These are phyloP conservation scores for Liquidambar formosana DNA, from an alignment of 164 flowering plant genomes.

Conservation along the genomic window DNA sequence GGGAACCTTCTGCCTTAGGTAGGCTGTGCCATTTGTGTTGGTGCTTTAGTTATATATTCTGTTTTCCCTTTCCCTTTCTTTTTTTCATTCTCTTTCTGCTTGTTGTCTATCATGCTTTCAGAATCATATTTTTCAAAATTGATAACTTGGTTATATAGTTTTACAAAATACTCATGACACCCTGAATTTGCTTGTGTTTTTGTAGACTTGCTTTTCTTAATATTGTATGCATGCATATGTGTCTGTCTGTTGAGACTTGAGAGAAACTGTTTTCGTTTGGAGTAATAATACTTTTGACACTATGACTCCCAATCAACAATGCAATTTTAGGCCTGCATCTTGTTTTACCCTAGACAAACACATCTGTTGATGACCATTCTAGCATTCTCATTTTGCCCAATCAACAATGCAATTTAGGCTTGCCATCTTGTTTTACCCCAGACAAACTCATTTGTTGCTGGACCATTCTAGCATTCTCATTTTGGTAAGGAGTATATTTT, in stretches of 20 bases:
- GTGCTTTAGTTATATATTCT: neutral
- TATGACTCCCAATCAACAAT: too few relatives aligned
- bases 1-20: conserved; percentile 19
- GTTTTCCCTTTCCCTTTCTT: too few relatives aligned
- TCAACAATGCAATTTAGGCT: too few relatives aligned
- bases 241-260: too few relatives aligned
- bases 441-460: neutral
- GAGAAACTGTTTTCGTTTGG: too few relatives aligned
- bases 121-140: too few relatives aligned
- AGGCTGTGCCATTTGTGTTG: neutral
- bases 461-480: neutral
- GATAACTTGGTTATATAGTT: too few relatives aligned
- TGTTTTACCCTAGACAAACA: neutral
- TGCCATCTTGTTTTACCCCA: neutral
- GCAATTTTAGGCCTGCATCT: too few relatives aligned
- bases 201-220: neutral
- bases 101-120: neutral
- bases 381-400: neutral
- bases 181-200: neutral
- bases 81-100: neutral
- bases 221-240: too few relatives aligned
- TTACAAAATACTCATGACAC: too few relatives aligned
- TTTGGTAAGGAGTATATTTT: neutral
- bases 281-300: too few relatives aligned
- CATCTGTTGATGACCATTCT: neutral